Evolutionary conservation across 805 yeast genomes (phyloP).

Genomic region (Metschnikowia cubensis): DNA sequence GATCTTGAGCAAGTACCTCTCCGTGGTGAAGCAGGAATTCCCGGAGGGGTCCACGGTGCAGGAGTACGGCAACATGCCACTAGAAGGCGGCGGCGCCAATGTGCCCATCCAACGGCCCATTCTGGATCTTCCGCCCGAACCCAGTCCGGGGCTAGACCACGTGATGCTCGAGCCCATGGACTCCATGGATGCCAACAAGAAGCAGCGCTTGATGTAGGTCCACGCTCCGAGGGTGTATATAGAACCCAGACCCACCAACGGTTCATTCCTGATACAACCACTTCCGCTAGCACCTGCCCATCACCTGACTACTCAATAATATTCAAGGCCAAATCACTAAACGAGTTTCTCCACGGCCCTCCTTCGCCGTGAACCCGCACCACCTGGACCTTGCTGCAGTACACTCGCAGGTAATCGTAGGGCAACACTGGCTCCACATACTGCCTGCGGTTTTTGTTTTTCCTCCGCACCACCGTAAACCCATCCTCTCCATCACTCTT

Average conservation of each 20-base stretch:
- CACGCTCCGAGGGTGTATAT: neutral
- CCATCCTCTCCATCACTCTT: constrained; percentile 17
- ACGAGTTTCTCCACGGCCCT: constrained; percentile 20
- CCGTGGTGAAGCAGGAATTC: constrained; percentile 21
- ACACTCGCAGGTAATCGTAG: constrained; percentile 27
- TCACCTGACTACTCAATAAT: neutral
- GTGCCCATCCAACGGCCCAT: constrained; percentile 9
- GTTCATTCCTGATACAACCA: too few species aligned
- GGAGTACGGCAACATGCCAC: constrained; percentile 10
- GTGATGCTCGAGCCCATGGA: constrained; percentile 14
- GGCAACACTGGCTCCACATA: constrained; percentile 30
- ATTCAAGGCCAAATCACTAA: constrained; percentile 18
- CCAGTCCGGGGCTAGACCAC: constrained; percentile 11
- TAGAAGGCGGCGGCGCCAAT: constrained; percentile 9
- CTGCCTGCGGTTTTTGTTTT: constrained; percentile 20
- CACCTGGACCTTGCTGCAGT: constrained; percentile 27
- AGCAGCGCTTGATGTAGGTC: constrained; percentile 9
- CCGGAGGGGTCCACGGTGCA: constrained; percentile 14
- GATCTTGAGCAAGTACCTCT: constrained; percentile 71
- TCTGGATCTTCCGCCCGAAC: constrained; percentile 8
- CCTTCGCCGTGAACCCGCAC: constrained; percentile 20
- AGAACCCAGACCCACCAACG: neutral
- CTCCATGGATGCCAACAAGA: constrained; percentile 12
- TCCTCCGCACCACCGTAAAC: constrained; percentile 20
- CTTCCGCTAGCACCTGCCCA: too few species aligned